Evolutionary conservation across 139 green algal species (phyloP).

Genomic region (Chlamydomonas sphaeroides): DNA sequence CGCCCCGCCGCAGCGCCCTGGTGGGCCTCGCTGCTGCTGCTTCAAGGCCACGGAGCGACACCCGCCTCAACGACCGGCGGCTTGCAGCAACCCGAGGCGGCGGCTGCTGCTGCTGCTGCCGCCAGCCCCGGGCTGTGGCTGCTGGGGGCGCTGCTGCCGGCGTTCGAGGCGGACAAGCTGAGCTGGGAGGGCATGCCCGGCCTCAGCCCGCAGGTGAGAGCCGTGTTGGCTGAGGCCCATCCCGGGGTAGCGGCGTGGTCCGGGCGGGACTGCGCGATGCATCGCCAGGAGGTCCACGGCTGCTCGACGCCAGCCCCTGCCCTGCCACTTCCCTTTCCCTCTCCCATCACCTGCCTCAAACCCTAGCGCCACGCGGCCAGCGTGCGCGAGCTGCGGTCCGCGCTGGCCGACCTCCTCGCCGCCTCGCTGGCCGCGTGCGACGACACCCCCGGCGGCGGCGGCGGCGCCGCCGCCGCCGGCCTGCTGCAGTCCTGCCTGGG

Average conservation of each 20-base stretch:
- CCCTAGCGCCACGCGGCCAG: neutral
- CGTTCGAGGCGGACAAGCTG: conserved; percentile 37
- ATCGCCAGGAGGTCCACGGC: too few species aligned
- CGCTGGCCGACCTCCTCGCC: neutral
- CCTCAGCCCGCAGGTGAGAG: too few species aligned
- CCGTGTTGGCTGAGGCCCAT: too few species aligned
- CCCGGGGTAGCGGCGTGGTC: too few species aligned
- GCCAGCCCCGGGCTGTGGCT: conserved; percentile 19
- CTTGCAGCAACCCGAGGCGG: too few species aligned
- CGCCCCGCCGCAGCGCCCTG: neutral
- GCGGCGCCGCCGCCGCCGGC: neutral
- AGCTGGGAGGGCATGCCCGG: conserved; percentile 21
- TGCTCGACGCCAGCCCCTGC: too few species aligned
- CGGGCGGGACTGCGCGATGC: too few species aligned
- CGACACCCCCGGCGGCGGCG: neutral
- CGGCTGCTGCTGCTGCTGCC: too few species aligned
- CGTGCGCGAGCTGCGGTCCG: conserved; percentile 15
- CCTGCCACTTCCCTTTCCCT: too few species aligned
- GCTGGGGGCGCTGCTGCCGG: conserved; percentile 35
- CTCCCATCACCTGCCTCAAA: too few species aligned
- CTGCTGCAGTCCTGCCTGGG: neutral
- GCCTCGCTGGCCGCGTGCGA: neutral
- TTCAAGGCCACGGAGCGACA: neutral
- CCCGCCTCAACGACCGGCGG: too few species aligned
- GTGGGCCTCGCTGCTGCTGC: neutral